Evolutionary conservation across 1,284 basidiomycete species (phyloP).

Genomic region (Fomitopsis pinicola): DNA sequence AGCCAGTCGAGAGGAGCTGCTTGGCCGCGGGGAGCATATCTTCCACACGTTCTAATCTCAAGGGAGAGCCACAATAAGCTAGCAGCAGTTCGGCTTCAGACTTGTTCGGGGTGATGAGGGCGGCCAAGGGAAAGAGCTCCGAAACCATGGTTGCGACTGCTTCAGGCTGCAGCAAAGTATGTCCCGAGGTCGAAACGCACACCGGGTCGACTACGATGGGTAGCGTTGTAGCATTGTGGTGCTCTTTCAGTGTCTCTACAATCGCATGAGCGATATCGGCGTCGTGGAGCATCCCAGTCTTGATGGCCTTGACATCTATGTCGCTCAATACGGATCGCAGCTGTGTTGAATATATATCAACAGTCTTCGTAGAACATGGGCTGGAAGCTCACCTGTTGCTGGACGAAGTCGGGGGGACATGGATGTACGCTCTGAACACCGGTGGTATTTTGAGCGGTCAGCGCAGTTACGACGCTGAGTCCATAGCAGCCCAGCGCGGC

Average conservation of each 20-base stretch:
- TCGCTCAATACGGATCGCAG: slow-evolving; percentile 75
- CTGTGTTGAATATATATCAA: slow-evolving; percentile 32
- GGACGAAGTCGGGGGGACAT: slow-evolving; percentile 64
- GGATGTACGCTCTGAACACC: slow-evolving; percentile 77
- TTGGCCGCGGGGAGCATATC: slow-evolving; percentile 66
- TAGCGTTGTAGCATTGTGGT: slow-evolving; percentile 34
- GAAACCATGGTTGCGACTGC: slow-evolving; percentile 60
- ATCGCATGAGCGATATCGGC: slow-evolving; percentile 44
- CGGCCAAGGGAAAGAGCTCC: slow-evolving; percentile 70
- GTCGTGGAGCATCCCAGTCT: slow-evolving; percentile 86
- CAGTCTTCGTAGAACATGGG: neutral
- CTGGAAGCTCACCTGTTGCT: slow-evolving; percentile 52
- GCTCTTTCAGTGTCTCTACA: slow-evolving; percentile 38
- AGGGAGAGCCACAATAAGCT: slow-evolving; percentile 27
- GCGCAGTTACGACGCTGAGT: slow-evolving; percentile 81
- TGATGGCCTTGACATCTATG: slow-evolving; percentile 72
- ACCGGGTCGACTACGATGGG: slow-evolving; percentile 85
- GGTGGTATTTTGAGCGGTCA: slow-evolving; percentile 89
- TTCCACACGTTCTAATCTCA: slow-evolving; percentile 43
- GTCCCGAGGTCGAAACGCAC: slow-evolving; percentile 90
- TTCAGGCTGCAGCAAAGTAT: slow-evolving; percentile 67
- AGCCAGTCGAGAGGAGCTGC: slow-evolving; percentile 47
- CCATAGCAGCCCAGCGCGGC: slow-evolving; percentile 82
- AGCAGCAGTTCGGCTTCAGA: slow-evolving; percentile 77
- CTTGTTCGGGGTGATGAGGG: slow-evolving; percentile 86